Base-by-base conservation (phyloP, 345 rosid species). In the Lumnitzera racemosa region DNA sequence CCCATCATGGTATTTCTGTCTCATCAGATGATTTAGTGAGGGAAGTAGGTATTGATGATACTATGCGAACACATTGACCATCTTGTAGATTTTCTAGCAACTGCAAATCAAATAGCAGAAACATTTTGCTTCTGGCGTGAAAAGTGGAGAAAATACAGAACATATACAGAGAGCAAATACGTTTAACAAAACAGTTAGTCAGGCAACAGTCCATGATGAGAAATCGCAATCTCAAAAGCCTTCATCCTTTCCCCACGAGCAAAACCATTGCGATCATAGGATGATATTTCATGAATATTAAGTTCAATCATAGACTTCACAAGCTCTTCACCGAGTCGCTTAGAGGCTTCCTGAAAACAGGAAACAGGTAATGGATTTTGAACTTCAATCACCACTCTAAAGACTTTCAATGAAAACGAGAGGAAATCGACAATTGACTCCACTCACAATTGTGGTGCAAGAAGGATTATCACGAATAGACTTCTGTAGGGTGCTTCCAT, bases 401-500 rank as follows among this genome's bases (percentile, higher is more conserved):
- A 16, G 5, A 43, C 15, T 12, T 25, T 13, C 2, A 62, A 31
- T 47, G 14, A 50, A 2, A 3, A 62, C 13, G 15, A 41, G 41
- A 11, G 6, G n/a, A 7, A 29, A 43, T 17, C 16, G 23, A 49
- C 3, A 17, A 14, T 4, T 24, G 20, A 12, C 23, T 43, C 24
- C n/a, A 68, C 96, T 89, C 71, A 91, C 98, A 56, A 55, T 57
- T 61, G 77, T 80, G 59, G 76, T 69, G 59, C 83, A 73, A 25
- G 86, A 69, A 17, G 85, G 88, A 74, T 77, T 72, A 3, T 73
- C 84, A 4, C 85, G 85, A 43, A 85, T 64, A 17, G 96, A 85
- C 67, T 81, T 87, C 81, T 89, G 98, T 72, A 89, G 67, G 52
- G 98, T 85, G 80, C 87, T 87, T 59, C 82, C 98, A 36, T 78